Base-by-base conservation (phyloP, 2,329 filamentous ascomycete species). In the Fusarium sp. region DNA sequence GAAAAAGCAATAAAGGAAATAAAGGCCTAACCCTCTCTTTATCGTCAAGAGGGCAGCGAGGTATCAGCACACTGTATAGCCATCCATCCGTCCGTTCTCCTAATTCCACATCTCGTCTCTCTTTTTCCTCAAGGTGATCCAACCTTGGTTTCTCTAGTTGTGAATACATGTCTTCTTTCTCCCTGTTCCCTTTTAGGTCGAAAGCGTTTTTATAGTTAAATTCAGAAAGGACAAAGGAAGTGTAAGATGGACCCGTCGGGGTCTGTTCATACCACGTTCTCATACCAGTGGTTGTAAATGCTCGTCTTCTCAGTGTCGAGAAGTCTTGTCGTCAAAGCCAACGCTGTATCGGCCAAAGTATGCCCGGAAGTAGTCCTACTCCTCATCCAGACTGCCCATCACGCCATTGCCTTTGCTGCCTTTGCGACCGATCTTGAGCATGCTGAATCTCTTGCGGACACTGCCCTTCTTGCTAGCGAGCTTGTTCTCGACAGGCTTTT, bases 401-500 rank as follows among this genome's bases (percentile, higher is more conserved):
- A 81, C 76, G 29, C 79, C 83, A 66, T 79, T 84, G 51, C 79
- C 82, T 78, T 89, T 90, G 76, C 87, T 89, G 47, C 83, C 83
- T 82, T 92, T 93, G 78, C 90, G 91, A 30, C 91, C 90, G 53
- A 94, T 85, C 78, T 91, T 92, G 76, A 97, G 84, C 75, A 94
- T 84, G 78, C 92, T 96, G 71, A 97, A 84, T 76, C 94, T 83
- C 82, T 94, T 95, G 81, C 91, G 89, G 71, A 97, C 88, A 62
- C 90, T 91, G 38, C 87, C 88, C 55, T 87, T 87, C 75, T 85
- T 85, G 59, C 80, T 78, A 40, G 82, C 51, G 12, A 79, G 76
- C 40, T 80, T 83, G 45, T 76, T 78, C 32, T 76, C 73, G 1
- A 59, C 57, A 24, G 74, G 57, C 47, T 77, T 73, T 12, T 76